Evolutionary conservation across 2,329 filamentous ascomycete genomes (phyloP).

Genomic region (Fusarium circinatum): DNA sequence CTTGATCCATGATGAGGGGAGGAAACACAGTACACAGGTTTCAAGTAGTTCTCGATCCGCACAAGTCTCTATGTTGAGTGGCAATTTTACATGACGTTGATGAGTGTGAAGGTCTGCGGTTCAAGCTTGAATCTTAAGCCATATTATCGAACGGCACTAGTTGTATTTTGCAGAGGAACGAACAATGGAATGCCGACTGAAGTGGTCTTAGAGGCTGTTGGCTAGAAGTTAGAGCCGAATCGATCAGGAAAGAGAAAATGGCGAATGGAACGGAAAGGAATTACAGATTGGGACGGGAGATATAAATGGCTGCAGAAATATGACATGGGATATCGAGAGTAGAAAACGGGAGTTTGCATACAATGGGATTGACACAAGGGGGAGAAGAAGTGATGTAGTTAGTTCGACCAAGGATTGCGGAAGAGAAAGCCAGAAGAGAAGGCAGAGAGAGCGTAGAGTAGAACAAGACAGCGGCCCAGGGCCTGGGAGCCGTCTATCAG

Average conservation of each 20-base stretch:
- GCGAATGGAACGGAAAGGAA: background rate
- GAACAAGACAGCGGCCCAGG: background rate
- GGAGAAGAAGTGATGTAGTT: slow-evolving; percentile 7
- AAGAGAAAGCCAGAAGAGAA: slow-evolving; percentile 3
- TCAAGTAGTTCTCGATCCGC: slow-evolving; percentile 21
- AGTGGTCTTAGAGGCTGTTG: slow-evolving; percentile 2
- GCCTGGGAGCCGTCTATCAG: slow-evolving; percentile 16
- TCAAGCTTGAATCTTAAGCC: slow-evolving; percentile 14
- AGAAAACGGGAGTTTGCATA: slow-evolving; percentile 14
- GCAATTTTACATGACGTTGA: slow-evolving; percentile 39
- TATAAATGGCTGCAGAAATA: background rate
- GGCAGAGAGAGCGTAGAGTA: slow-evolving; percentile 8
- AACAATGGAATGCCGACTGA: slow-evolving; percentile 1
- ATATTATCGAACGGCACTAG: slow-evolving; percentile 10
- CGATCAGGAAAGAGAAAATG: background rate
- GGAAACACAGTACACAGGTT: background rate
- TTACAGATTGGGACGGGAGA: slow-evolving; percentile 1
- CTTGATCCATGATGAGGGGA: slow-evolving; percentile 34
- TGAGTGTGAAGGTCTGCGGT: background rate
- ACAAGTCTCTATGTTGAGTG: slow-evolving; percentile 7
- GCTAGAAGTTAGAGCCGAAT: slow-evolving; percentile 12
- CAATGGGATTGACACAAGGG: slow-evolving; percentile 1
- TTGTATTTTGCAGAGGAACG: slow-evolving; percentile 3
- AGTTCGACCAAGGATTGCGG: slow-evolving; percentile 7
- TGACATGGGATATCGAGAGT: background rate